These are phyloP conservation scores for Nannochloris sp. DNA, from an alignment of 139 green algal species.

Conservation along the genomic window DNA sequence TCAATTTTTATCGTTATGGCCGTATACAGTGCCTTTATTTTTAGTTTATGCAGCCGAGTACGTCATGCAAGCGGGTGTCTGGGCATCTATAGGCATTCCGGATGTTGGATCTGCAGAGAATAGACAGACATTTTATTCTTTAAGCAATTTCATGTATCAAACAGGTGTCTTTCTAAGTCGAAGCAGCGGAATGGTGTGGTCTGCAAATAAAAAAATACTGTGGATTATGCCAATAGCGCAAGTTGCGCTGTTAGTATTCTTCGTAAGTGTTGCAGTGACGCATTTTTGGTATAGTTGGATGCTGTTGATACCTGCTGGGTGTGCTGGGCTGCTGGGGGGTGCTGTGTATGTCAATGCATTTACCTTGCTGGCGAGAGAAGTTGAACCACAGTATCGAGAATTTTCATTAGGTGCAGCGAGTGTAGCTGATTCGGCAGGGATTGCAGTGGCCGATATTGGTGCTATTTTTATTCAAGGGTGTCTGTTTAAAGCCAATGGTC, in stretches of 20 bases:
- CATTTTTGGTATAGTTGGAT: constrained; percentile 41
- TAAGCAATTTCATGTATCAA: constrained; percentile 47
- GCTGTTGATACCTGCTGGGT: constrained; percentile 41
- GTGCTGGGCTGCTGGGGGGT: constrained; percentile 48
- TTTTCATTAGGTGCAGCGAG: constrained; percentile 48
- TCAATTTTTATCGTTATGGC: constrained; percentile 30
- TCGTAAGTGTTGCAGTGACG: constrained; percentile 26
- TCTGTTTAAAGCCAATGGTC: constrained; percentile 35
- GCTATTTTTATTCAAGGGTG: constrained; percentile 56
- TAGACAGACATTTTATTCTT: constrained; percentile 46
- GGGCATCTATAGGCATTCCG: constrained; percentile 56
- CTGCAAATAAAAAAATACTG: constrained; percentile 23
- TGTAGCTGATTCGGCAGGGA: constrained; percentile 48
- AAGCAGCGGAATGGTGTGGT: constrained; percentile 48
- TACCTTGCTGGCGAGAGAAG: constrained; percentile 37
- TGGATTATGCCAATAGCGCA: constrained; percentile 55
- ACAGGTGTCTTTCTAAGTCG: constrained; percentile 53
- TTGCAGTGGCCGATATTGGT: constrained; percentile 38
- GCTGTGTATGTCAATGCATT: constrained; percentile 64
- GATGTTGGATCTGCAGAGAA: constrained; percentile 22
- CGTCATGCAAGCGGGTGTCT: constrained; percentile 51
- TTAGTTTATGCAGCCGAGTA: constrained; percentile 61
- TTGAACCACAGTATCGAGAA: constrained; percentile 28
- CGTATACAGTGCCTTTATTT: constrained; percentile 50
- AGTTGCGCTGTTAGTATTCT: constrained; percentile 45